Conservation (phyloP, 306 rosid genomes). For the Erythrophleum fordii region DNA sequence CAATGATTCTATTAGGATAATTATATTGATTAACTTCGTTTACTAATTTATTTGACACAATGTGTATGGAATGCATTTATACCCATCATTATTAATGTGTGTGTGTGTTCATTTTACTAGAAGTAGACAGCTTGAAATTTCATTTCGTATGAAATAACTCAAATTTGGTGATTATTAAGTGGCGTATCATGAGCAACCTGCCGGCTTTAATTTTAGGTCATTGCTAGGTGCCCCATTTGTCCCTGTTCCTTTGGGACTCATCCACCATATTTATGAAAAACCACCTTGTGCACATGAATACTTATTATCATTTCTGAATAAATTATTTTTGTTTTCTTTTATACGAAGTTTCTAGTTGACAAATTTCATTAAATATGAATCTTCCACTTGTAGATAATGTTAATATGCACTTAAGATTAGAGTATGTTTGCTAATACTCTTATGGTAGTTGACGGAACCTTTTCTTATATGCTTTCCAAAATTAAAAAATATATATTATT, state of each 20-base stretch:
- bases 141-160: background rate
- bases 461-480: background rate
- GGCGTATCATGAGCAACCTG: constrained; percentile 26
- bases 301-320: background rate
- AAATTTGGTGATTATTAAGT: constrained; percentile 12
- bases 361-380: constrained; percentile 19
- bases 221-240: background rate
- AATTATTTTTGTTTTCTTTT: constrained; percentile 31
- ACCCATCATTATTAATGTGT: background rate
- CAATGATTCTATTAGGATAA: background rate
- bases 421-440: background rate
- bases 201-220: constrained; percentile 28
- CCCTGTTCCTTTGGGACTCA: constrained; percentile 21
- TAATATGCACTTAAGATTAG: background rate
- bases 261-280: constrained; percentile 37
- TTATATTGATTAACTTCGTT: background rate
- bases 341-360: constrained; percentile 30
- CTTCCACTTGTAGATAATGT: constrained; percentile 26
- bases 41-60: background rate
- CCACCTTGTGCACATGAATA: constrained; percentile 33
- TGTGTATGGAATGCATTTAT: background rate
- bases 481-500: background rate
- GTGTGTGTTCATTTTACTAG: too few species aligned
- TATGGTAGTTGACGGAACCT: background rate
- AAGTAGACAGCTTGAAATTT: background rate